Base-by-base conservation (phyloP, 164 flowering plant genomes). In the Dillenia suffruticosa region DNA sequence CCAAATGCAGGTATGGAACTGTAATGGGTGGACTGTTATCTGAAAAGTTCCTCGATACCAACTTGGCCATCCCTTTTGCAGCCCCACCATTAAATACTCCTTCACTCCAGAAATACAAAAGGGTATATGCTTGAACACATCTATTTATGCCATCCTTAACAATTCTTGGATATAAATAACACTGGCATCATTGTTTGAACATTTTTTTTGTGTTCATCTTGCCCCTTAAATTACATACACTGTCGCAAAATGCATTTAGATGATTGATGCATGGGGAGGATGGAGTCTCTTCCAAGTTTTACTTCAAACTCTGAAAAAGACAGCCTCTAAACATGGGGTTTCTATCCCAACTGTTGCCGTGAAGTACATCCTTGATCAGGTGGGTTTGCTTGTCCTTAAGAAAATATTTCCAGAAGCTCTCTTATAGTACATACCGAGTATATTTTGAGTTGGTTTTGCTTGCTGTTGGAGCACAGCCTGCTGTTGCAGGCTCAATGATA, bases 191-290 rank as follows among this genome's bases (percentile, higher is more conserved):
- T 19, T 19, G 1, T 19, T 19, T 19, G 22, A 19, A 19, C 22
- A 19, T 19, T 19, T 19, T 19, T 19, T 19, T 19, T 19, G 22
- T 1, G 22, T 19, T 19, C 22, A 19, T 19, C 22, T 19, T 19
- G 22, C 1, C 22, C 22, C 22, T 19, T 19, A 19, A 19, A 19
- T 19, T 1, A 19, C 22, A 19, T 19, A 19, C 22, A 19, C 22
- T 19, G 22, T 19, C 1, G 22, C 22, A 19, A 19, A 1, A 19
- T 19, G 22, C 22, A 19, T 19, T 19, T 19, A 94, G 98, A 91
- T 91, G 97, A 88, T 94, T 67, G 99, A 91, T 77, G 99, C 97
- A 2, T 94, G 99, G 97, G 99, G 97, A 68, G 99, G 96, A 53
- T 94, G 99, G 99, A 76, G 82, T 71, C 82, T 79, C 19, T 94